Evolutionary conservation across 176 grass and related monocot species (phyloP).

Genomic region (Elymus sibiricus): DNA sequence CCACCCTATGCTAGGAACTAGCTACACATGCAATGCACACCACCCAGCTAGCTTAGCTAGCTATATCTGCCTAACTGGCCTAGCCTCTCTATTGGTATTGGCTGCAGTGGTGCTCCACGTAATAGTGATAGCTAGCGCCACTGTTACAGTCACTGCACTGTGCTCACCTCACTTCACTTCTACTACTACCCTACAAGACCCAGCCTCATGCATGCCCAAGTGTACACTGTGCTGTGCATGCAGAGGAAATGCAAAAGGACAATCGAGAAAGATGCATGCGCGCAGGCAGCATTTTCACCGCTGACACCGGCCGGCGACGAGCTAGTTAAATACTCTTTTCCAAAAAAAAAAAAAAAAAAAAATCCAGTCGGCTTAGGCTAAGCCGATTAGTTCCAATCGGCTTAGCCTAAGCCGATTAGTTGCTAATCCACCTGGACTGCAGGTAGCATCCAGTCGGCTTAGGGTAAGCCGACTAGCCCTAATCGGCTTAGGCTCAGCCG

Average conservation of each 20-base stretch:
- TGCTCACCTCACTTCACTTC: not conserved
- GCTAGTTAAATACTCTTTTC: no score
- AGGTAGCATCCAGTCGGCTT: no score
- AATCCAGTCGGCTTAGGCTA: no score
- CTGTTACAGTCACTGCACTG: not conserved
- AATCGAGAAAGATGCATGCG: not conserved
- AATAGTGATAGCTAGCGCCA: not conserved
- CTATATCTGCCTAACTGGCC: not conserved
- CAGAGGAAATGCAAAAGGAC: not conserved
- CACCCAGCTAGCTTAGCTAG: not conserved
- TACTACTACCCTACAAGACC: not conserved
- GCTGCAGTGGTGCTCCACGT: not conserved
- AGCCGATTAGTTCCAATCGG: no score
- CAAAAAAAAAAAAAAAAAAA: no score
- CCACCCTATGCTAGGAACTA: no score
- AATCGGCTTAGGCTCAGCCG: no score
- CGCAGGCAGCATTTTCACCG: not conserved
- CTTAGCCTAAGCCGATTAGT: no score
- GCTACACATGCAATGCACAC: not conserved
- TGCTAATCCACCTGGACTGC: no score
- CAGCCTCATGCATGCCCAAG: not conserved
- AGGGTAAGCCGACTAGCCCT: no score
- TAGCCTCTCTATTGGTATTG: conserved; percentile 10
- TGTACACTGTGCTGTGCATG: not conserved
- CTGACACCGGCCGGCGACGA: not conserved